phyloP scores from a whole-genome alignment of 331 rosid species.

The Spiraea crenata region DNA sequence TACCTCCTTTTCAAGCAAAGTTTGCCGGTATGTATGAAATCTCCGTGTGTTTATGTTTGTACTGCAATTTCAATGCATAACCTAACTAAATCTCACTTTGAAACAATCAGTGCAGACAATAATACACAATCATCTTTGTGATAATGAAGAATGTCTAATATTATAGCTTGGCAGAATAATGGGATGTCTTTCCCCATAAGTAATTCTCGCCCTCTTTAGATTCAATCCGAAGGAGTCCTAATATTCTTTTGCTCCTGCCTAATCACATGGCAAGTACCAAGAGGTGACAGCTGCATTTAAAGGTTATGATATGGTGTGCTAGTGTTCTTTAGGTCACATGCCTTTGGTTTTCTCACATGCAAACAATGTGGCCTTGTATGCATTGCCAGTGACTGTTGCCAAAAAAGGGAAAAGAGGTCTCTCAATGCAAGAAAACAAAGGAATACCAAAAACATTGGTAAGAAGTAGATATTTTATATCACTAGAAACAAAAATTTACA shows the following conservation, averaged over 20 bases:
- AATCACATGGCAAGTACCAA: not conserved
- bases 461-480: conserved; percentile 9
- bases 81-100: not conserved
- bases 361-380: conserved; percentile 12
- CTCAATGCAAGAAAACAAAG: not conserved
- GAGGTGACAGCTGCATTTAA: not conserved
- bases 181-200: not conserved
- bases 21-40: conserved; percentile 6
- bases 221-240: no score
- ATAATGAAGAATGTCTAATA: not conserved
- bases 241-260: not conserved
- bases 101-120: not conserved
- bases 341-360: conserved; percentile 2
- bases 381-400: not conserved
- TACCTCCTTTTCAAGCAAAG: not conserved
- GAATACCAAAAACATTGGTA: not conserved
- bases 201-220: no score
- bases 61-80: conserved; percentile 2
- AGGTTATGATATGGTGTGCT: conserved; percentile 16
- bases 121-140: not conserved
- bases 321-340: conserved; percentile 3
- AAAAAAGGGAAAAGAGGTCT: no score
- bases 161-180: not conserved
- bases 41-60: not conserved
- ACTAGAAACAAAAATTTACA: conserved; percentile 39